phyloP scores from a whole-genome alignment of 2,329 filamentous ascomycete genomes.

The Cytospora schulzeri region DNA sequence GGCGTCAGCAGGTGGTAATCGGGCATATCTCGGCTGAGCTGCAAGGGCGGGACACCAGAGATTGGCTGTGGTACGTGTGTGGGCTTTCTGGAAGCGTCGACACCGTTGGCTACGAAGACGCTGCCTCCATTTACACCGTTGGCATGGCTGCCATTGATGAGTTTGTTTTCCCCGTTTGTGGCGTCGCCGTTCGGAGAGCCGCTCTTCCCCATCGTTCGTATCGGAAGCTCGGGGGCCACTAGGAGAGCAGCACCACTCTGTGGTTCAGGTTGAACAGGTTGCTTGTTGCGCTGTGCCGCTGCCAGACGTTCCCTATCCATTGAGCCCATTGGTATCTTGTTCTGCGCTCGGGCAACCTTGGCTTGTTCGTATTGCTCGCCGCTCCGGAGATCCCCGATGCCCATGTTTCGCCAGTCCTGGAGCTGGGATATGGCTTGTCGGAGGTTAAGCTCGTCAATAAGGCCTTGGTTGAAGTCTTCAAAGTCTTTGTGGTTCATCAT shows the following conservation, averaged over 20 bases:
- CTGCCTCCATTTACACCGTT: slow-evolving; percentile 55
- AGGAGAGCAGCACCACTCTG: slow-evolving; percentile 75
- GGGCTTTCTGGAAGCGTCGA: slow-evolving; percentile 48
- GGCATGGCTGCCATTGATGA: slow-evolving; percentile 41
- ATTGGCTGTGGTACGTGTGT: slow-evolving; percentile 59
- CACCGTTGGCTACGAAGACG: slow-evolving; percentile 47
- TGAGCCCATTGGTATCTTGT: slow-evolving; percentile 70
- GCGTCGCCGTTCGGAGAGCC: slow-evolving; percentile 35
- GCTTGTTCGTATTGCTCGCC: slow-evolving; percentile 94
- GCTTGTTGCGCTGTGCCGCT: slow-evolving; percentile 69
- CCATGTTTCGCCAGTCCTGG: slow-evolving; percentile 88
- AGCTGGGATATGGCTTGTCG: slow-evolving; percentile 86
- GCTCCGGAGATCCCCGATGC: slow-evolving; percentile 79
- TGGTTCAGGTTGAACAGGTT: slow-evolving; percentile 66
- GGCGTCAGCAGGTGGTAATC: slow-evolving; percentile 84
- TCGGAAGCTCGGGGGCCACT: slow-evolving; percentile 76
- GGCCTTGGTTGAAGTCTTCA: slow-evolving; percentile 77
- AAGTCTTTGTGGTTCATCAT: slow-evolving; percentile 97
- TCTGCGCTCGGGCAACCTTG: slow-evolving; percentile 75
- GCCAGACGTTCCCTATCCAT: slow-evolving; percentile 82
- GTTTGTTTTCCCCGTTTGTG: slow-evolving; percentile 55
- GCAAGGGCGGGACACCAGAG: slow-evolving; percentile 63
- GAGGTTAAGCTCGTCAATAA: slow-evolving; percentile 89
- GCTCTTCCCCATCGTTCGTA: slow-evolving; percentile 50
- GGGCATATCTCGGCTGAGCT: slow-evolving; percentile 73